Percentiles rank a stretch among this genome's conserved stretches.
Conservation (phyloP, 176 grass and related monocot species). For the Zizania latifolia region DNA sequence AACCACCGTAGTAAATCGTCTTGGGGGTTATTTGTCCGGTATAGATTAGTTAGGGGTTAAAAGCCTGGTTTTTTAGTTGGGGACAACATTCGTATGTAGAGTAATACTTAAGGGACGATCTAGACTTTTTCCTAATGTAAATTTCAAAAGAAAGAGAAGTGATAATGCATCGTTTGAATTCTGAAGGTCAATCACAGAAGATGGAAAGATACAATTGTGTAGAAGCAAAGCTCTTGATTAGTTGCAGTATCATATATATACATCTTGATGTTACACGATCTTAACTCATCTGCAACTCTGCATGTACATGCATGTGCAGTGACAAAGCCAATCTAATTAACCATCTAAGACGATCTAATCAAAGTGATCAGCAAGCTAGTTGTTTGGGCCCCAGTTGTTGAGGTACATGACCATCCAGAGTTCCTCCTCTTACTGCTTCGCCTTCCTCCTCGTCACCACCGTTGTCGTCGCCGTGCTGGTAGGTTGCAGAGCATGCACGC, state of each 20-base stretch:
- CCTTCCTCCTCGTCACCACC: constrained; percentile 27
- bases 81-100: no score
- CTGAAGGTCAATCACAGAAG: no score
- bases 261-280: background rate
- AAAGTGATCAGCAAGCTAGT: background rate
- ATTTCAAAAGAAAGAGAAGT: no score
- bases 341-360: background rate
- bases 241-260: background rate
- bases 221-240: background rate
- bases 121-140: no score
- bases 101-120: no score
- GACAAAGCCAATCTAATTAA: background rate
- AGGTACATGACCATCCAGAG: constrained; percentile 54
- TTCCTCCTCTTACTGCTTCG: constrained; percentile 46
- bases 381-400: constrained; percentile 67
- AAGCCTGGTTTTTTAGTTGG: no score
- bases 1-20: no score
- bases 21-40: no score
- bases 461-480: background rate
- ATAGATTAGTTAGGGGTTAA: no score
- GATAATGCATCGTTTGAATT: no score
- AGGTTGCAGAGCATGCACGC: background rate
- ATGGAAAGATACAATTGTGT: no score
- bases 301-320: no score
- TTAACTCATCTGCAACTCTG: background rate